These are phyloP conservation scores for Tephrocybe sp. DNA, from an alignment of 768 basidiomycete genomes.

Conservation along the genomic window DNA sequence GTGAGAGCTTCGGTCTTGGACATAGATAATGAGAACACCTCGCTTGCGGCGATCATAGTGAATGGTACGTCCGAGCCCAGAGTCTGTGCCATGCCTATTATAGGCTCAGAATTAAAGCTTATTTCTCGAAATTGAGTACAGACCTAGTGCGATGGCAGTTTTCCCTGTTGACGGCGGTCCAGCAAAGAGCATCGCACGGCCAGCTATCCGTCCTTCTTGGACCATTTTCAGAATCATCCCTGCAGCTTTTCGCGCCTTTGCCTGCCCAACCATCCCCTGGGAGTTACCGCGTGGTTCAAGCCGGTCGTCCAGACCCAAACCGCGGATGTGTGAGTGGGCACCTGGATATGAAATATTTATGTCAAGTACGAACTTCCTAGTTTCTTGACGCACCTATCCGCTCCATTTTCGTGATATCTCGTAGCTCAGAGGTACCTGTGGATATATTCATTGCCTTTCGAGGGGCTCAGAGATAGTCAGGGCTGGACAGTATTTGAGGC, in stretches of 20 bases:
- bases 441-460: conserved; percentile 65
- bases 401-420: conserved; percentile 92
- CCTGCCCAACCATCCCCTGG: conserved; percentile 98
- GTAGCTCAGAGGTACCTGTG: conserved; percentile 75
- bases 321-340: conserved; percentile 93
- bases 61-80: conserved; percentile 95
- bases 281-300: conserved; percentile 87
- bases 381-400: conserved; percentile 63
- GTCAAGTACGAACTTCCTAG: neutral
- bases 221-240: conserved; percentile 99
- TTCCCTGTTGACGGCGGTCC: conserved; percentile 98
- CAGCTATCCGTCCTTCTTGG: conserved; percentile 93
- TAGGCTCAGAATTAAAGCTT: neutral
- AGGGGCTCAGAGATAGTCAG: neutral
- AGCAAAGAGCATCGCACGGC: conserved; percentile 94
- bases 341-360: conserved; percentile 41
- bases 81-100: conserved; percentile 90
- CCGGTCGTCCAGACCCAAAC: conserved; percentile 89
- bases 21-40: conserved; percentile 98
- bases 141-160: conserved; percentile 96
- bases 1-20: conserved; percentile 98
- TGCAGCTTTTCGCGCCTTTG: conserved; percentile 93
- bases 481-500: neutral
- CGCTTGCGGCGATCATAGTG: conserved; percentile 96
- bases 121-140: conserved; percentile 20